phyloP scores from a whole-genome alignment of 345 rosid species.

The thale cress (Arabidopsis thaliana) region TAIR10.1 NC_003075.7:316001-316500 shows the following conservation, averaged over 20 bases:
- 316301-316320: constrained; percentile 55
- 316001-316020: constrained; percentile 64
- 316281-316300: neutral
- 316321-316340: constrained; percentile 79
- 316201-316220: constrained; percentile 93
- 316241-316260: neutral
- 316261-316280: neutral
- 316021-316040: constrained; percentile 87
- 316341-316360: constrained; percentile 89
- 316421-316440: constrained; percentile 62
- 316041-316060: constrained; percentile 69
- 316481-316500: constrained; percentile 81
- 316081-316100: constrained; percentile 95
- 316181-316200: constrained; percentile 99
- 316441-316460: constrained; percentile 61
- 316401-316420: constrained; percentile 82
- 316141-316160: constrained; percentile 85
- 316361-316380: constrained; percentile 88
- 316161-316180: constrained; percentile 88
- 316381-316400: constrained; percentile 95
- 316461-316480: constrained; percentile 68
- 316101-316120: constrained; percentile 91
- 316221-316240: constrained; percentile 51
- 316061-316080: constrained; percentile 96
- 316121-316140: constrained; percentile 90